These are phyloP conservation scores for Kalmanozyma brasiliensis DNA, from an alignment of 1,284 basidiomycete genomes.

Conservation along the genomic window DNA sequence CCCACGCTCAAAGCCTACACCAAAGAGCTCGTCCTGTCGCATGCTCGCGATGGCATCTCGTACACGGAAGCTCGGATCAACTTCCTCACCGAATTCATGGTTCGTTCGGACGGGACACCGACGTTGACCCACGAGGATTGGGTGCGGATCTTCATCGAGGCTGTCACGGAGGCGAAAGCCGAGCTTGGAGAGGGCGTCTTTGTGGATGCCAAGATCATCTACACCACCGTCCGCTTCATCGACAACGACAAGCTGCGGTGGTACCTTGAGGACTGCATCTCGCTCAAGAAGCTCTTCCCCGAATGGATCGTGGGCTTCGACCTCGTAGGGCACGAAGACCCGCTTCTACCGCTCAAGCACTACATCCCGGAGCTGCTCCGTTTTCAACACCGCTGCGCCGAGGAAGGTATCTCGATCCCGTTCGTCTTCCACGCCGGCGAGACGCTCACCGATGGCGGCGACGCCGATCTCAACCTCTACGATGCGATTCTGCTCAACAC, in stretches of 20 bases:
- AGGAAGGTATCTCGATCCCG: conserved; percentile 76
- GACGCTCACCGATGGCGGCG: conserved; percentile 76
- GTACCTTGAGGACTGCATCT: conserved; percentile 79
- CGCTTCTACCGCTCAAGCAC: conserved; percentile 74
- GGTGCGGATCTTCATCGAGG: conserved; percentile 74
- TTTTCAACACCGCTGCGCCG: conserved; percentile 74
- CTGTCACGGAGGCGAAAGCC: conserved; percentile 71
- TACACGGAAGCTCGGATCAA: conserved; percentile 79
- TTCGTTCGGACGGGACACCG: conserved; percentile 73
- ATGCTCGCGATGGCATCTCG: conserved; percentile 78
- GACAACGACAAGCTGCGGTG: conserved; percentile 74
- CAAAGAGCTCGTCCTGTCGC: conserved; percentile 74
- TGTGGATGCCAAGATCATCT: conserved; percentile 70
- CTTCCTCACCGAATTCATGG: conserved; percentile 75
- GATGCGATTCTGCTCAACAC: conserved; percentile 81
- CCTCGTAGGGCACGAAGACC: conserved; percentile 80
- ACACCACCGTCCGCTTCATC: conserved; percentile 75
- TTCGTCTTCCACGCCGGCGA: conserved; percentile 84
- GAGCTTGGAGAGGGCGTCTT: conserved; percentile 31
- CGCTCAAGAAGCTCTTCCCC: conserved; percentile 79
- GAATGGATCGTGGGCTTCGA: conserved; percentile 81
- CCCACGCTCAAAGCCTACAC: conserved; percentile 75
- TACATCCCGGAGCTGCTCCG: conserved; percentile 75
- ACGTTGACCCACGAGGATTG: conserved; percentile 75
- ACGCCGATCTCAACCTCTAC: conserved; percentile 78